Base-by-base conservation (phyloP, 139 green algal species). In the Deuterostichococcus epilithicus region DNA sequence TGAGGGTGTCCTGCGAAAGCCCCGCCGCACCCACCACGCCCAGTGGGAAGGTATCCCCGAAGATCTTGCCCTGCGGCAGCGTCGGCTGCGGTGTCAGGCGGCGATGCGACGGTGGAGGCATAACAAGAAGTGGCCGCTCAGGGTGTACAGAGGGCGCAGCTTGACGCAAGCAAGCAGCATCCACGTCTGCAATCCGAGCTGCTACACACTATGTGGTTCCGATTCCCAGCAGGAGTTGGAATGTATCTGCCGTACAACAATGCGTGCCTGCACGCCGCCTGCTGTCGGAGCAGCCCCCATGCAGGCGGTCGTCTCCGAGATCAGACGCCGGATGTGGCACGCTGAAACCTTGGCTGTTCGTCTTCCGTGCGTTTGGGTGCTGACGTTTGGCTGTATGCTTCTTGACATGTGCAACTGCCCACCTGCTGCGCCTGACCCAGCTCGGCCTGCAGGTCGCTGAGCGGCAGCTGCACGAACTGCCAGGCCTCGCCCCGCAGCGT, bases 381-480 rank as follows among this genome's bases (percentile, higher is more conserved):
- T n/a, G n/a, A n/a, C n/a, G n/a, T n/a, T n/a, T n/a, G n/a, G n/a
- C n/a, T n/a, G n/a, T n/a, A n/a, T n/a, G 42, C 42, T 23, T 52
- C 63, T 13, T 70, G n/a, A 70, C 63, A 70, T 70, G 52, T 70
- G 63, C 28, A 33, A 70, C 22, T 23, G 22, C 68, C 42, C 20
- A 76, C 73, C 80, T 85, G 66, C 60, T 88, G 63, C 23, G 94
- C 90, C 36, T 76, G 66, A n/a, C 80, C 69, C 23, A 94, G 72
- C 82, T 92, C 91, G 37, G 88, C 58, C 38, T 78, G 78, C 45
- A 97, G 80, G 28, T 80, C 85, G n/a, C 77, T 80, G 42, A 98
- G 82, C 0, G 96, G 94, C 81, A 99, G 87, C 86, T 98, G 92
- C 74, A 99, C 96, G 86, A 99, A 99, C 1, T 88, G 87, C 96